Conservation (phyloP, 306 rosid genomes). For the Benincasa hispida region DNA sequence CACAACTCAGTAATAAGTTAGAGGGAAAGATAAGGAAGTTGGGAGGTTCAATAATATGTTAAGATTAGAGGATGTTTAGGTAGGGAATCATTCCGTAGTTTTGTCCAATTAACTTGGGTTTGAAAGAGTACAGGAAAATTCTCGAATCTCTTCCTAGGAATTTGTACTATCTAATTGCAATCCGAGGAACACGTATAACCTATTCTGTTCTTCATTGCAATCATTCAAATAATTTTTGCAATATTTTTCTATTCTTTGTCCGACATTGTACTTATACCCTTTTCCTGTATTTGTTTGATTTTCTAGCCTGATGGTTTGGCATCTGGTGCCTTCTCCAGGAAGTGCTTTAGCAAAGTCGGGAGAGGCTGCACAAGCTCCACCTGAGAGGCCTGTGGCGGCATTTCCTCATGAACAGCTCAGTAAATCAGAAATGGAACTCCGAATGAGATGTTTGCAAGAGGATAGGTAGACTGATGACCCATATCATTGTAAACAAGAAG, state of each 20-base stretch:
- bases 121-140: neutral
- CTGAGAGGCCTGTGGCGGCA: slow-evolving; percentile 15
- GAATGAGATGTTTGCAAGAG: slow-evolving; percentile 75
- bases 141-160: neutral
- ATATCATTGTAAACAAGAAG: neutral
- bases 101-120: neutral
- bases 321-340: slow-evolving; percentile 39
- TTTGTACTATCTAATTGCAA: neutral
- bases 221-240: neutral
- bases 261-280: neutral
- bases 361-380: slow-evolving; percentile 33
- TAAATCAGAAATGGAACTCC: slow-evolving; percentile 53
- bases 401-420: slow-evolving; percentile 59
- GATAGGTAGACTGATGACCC: slow-evolving; percentile 41
- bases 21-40: neutral
- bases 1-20: neutral
- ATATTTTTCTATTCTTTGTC: neutral
- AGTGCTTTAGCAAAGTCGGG: slow-evolving; percentile 47
- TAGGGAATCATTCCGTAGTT: neutral
- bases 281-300: slow-evolving; percentile 6
- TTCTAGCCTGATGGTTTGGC: slow-evolving; percentile 7
- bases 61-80: neutral
- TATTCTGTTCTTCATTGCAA: neutral
- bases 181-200: neutral
- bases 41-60: neutral